Evolutionary conservation across 1,139 yeast genomes (phyloP).

Genomic region (Candida sanyaensis): DNA sequence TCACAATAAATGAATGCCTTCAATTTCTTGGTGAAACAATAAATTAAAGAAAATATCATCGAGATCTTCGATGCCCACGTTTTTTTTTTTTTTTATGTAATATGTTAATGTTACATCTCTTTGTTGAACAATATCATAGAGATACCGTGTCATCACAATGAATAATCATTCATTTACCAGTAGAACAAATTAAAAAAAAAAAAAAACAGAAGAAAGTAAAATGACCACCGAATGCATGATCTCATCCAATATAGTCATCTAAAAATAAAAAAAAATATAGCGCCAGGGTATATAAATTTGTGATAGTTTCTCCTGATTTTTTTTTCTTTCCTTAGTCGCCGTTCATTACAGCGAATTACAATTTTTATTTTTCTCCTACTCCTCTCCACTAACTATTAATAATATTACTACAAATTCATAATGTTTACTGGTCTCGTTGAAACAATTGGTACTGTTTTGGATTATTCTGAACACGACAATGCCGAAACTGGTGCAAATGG

Average conservation of each 20-base stretch:
- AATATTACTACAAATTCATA: background rate
- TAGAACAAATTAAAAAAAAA: background rate
- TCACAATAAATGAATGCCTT: background rate
- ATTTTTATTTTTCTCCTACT: background rate
- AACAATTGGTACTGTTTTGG: constrained; percentile 65
- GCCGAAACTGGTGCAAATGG: constrained; percentile 76
- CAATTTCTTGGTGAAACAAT: constrained; percentile 1
- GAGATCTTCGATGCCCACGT: background rate
- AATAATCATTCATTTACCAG: background rate
- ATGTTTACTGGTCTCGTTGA: constrained; percentile 98
- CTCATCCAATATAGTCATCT: background rate
- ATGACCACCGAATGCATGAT: background rate
- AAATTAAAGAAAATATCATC: constrained; percentile 1
- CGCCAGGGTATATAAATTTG: background rate
- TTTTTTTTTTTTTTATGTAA: background rate
- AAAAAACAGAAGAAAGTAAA: background rate
- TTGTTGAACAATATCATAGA: background rate
- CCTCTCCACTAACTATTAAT: background rate
- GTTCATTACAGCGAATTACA: background rate
- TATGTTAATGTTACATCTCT: background rate
- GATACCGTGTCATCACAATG: background rate
- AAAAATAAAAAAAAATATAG: background rate
- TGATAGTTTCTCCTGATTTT: background rate
- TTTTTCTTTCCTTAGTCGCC: background rate
- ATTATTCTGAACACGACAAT: constrained; percentile 50